These are phyloP conservation scores for Albizia julibrissin DNA, from an alignment of 306 rosid genomes.

Conservation along the genomic window DNA sequence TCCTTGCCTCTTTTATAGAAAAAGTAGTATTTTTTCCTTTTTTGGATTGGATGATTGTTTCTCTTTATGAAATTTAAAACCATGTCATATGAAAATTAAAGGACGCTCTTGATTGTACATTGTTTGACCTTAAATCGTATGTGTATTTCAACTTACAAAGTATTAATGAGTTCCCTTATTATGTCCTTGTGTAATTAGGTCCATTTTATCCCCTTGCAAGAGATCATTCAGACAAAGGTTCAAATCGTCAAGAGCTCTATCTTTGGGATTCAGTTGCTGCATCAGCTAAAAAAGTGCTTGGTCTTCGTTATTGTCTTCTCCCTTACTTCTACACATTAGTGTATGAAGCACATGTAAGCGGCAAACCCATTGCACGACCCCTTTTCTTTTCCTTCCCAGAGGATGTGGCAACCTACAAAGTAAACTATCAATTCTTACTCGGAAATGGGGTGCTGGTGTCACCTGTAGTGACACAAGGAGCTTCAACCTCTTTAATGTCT, in stretches of 20 bases:
- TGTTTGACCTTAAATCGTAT: background rate
- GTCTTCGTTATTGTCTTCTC: conserved; percentile 79
- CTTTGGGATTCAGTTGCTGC: conserved; percentile 86
- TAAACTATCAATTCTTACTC: conserved; percentile 71
- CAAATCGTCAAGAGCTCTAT: conserved; percentile 78
- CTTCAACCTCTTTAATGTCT: conserved; percentile 78
- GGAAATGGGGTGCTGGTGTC: conserved; percentile 77
- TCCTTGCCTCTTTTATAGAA: background rate
- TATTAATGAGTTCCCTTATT: background rate
- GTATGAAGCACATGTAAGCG: conserved; percentile 69
- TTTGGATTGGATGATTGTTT: no score
- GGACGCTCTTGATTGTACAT: background rate
- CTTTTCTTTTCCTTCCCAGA: conserved; percentile 90
- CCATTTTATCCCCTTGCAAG: conserved; percentile 89
- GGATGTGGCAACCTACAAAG: conserved; percentile 63
- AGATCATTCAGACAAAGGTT: conserved; percentile 61
- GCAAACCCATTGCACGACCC: conserved; percentile 87
- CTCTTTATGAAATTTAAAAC: background rate
- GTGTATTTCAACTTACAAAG: background rate
- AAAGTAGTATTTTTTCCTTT: background rate
- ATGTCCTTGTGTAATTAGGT: conserved; percentile 59
- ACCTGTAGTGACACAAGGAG: conserved; percentile 63
- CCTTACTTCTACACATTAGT: conserved; percentile 80
- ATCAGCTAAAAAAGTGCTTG: conserved; percentile 77
- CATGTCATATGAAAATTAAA: background rate